Conservation (phyloP, 2,329 filamentous ascomycete genomes). For the Clarireedia paspali region DNA sequence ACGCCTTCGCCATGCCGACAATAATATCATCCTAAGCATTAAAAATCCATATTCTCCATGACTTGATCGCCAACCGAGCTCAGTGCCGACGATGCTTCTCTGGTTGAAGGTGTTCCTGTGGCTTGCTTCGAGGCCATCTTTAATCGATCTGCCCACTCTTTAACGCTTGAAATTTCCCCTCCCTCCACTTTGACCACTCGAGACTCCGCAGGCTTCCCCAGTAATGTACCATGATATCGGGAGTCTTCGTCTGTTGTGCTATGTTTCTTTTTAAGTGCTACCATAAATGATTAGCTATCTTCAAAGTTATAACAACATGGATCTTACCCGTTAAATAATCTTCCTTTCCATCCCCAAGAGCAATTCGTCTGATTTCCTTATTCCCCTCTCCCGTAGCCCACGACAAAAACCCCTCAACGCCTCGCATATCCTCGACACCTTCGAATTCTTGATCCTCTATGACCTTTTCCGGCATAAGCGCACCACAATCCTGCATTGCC, state of each 20-base stretch:
- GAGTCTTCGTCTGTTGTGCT: conserved; percentile 83
- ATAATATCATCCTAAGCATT: conserved; percentile 2
- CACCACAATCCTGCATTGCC: conserved; percentile 75
- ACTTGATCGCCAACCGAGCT: conserved; percentile 27
- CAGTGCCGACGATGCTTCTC: conserved; percentile 26
- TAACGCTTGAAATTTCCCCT: conserved; percentile 57
- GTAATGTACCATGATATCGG: conserved; percentile 74
- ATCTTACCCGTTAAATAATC: conserved; percentile 59
- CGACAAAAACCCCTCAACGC: conserved; percentile 67
- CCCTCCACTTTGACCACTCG: conserved; percentile 73
- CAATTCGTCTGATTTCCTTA: conserved; percentile 73
- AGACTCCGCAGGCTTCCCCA: conserved; percentile 67
- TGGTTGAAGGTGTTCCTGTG: conserved; percentile 15
- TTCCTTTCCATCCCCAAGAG: conserved; percentile 55
- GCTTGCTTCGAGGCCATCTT: conserved; percentile 15
- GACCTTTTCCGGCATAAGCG: conserved; percentile 61
- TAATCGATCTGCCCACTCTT: conserved; percentile 52
- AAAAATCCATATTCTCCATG: conserved; percentile 29
- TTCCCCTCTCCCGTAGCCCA: conserved; percentile 73
- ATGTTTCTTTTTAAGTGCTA: conserved; percentile 84
- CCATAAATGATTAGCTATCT: conserved; percentile 17
- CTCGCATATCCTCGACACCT: conserved; percentile 68
- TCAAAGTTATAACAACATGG: neutral
- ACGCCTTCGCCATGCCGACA: conserved; percentile 28
- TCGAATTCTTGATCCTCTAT: conserved; percentile 55